phyloP scores from a whole-genome alignment of 2,329 filamentous ascomycete species.

The Colletotrichum scovillei region DNA sequence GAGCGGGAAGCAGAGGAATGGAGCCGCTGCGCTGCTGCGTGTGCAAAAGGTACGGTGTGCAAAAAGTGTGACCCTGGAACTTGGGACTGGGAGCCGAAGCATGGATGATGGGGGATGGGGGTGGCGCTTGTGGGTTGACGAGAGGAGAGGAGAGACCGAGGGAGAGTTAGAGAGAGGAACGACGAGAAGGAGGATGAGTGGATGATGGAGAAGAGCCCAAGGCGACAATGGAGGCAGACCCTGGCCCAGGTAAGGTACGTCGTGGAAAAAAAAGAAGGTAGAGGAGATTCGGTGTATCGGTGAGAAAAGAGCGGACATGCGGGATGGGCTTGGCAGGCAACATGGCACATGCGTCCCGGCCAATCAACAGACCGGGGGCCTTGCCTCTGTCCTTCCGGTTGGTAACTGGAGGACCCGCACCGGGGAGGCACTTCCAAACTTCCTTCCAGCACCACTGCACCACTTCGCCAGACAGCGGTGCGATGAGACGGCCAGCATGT shows the following conservation, averaged over 20 bases:
- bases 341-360: constrained; percentile 20
- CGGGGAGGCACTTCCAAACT: not conserved
- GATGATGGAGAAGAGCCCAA: not conserved
- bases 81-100: constrained; percentile 9
- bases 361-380: constrained; percentile 21
- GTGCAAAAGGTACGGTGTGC: constrained; percentile 19
- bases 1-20: not conserved
- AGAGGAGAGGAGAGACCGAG: not conserved
- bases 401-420: constrained; percentile 29
- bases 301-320: constrained; percentile 33
- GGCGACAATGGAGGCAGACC: not conserved
- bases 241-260: constrained; percentile 4
- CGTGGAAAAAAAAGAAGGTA: constrained; percentile 5
- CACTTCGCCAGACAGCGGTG: not conserved
- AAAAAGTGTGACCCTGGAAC: constrained; percentile 14
- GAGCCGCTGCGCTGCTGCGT: constrained; percentile 5
- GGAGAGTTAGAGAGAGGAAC: not conserved
- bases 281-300: constrained; percentile 36
- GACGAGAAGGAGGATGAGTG: not conserved
- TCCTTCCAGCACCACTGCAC: too few species aligned
- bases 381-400: constrained; percentile 32
- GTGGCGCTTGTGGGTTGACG: not conserved
- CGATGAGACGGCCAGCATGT: too few species aligned
- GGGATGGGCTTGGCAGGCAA: constrained; percentile 29
- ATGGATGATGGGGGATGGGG: constrained; percentile 11